Evolutionary conservation across 495 filamentous ascomycete genomes (phyloP), one percentile per base, ranked within the genome.

Genomic region (Lophiostoma macrostomum): DNA sequence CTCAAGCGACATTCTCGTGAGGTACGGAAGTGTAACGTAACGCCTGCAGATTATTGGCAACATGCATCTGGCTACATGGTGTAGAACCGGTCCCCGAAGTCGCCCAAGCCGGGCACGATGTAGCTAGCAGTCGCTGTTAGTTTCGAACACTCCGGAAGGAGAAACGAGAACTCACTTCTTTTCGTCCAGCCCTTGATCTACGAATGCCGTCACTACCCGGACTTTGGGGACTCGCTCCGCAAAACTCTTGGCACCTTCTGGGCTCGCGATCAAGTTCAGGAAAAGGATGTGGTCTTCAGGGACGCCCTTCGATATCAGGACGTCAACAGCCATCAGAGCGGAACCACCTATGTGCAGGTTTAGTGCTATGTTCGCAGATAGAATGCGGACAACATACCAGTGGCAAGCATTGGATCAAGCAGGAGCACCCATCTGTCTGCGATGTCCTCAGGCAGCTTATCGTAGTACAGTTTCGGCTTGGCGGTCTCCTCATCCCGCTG

Each of bases 401-500:
- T 97, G 40, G 93, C 93, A 72, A 98, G 91, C 93, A 98, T 98
- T 2, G 94, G 93, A 67, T 98, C 94, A 27, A 98, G 75, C n/a
- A 98, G 75, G 23, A 98, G 77, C 24, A 96, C 91, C 88, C 91
- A 97, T 69, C 93, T 74, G 10, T 91, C 78, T 8, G 86, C 81
- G 63, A 98, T 95, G 71, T 98, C 93, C 60, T 87, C 83, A 31
- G 94, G 94, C 12, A 98, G 77, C 71, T 98, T 98, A 57, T 96
- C 91, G 67, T 96, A 97, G 68, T 96, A 98, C 28, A 98, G 78
- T 65, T 85, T 89, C 4, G 93, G 94, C 76, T 83, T 80, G 51
- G 83, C 78, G 1, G 91, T 96, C 74, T 97, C 93, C 72, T 97
- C 94, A 65, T 98, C 91, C 46, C 94, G 73, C 71, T 98, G 93